These are phyloP conservation scores for Cotoneaster glaucophyllus DNA, from an alignment of 306 rosid species.

Conservation along the genomic window DNA sequence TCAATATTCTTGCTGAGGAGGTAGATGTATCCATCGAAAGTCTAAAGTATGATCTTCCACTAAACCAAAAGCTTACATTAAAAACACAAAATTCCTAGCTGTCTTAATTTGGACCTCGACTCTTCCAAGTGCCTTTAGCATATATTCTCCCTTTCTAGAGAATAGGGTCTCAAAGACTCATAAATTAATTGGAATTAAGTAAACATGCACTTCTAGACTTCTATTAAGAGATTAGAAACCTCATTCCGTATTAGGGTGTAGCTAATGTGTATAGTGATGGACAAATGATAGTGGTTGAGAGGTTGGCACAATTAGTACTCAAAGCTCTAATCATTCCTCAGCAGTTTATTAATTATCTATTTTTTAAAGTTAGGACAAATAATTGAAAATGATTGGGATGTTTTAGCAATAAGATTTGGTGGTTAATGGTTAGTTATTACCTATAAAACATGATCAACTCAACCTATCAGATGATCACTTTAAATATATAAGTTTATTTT, in stretches of 20 bases:
- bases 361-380: constrained; percentile 31
- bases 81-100: not conserved
- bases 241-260: not conserved
- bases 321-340: constrained; percentile 22
- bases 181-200: not conserved
- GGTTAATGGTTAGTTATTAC: constrained; percentile 14
- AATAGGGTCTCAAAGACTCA: not conserved
- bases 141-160: not conserved
- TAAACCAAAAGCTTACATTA: not conserved
- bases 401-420: constrained; percentile 33
- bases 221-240: constrained; percentile 5
- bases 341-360: not conserved
- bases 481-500: not conserved
- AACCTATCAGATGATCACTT: not conserved
- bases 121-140: not conserved
- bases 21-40: not conserved
- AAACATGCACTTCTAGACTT: not conserved
- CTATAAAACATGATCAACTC: constrained; percentile 6
- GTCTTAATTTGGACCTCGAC: not conserved
- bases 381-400: constrained; percentile 45
- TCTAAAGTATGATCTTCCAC: not conserved
- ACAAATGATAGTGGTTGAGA: constrained; percentile 42
- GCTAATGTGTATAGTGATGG: not conserved
- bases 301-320: constrained; percentile 22
- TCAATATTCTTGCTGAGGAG: too few relatives aligned